Evolutionary conservation across 2,329 filamentous ascomycete species (phyloP), one percentile per base, ranked within the genome.

Genomic region (Aureobasidium sp.): DNA sequence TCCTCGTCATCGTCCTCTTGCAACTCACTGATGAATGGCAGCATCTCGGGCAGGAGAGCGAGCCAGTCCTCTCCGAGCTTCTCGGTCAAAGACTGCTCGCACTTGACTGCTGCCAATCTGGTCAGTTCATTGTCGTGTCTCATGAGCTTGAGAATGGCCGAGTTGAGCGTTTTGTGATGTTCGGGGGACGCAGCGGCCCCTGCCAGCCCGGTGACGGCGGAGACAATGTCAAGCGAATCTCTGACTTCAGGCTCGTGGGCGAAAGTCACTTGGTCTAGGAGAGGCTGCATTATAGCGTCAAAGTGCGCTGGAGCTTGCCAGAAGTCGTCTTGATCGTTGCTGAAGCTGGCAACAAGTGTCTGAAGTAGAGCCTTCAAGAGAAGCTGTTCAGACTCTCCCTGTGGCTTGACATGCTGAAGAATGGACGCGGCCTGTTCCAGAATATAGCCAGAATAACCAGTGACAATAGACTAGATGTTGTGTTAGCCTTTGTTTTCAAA

Each of bases 1-100:
- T 83, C 82, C 77, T 97, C 94, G 71, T 97, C 92, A 68, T 97
- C 94, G 73, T 99, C 94, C 72, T 99, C 94, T 77, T 96, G 88
- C 70, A 96, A 75, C 78, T 99, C 94, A 70, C 90, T 95, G 69
- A 99, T 96, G 66, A 93, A 90, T 22, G 95, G 93, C 73, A 99
- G 77, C 88, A 97, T 97, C 82, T 99, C 94, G 0, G 93, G 91
- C 71, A 97, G 75, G 78, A 95, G 83, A 1, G 87, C 84, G 64
- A 99, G 77, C 94, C 94, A 99, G 72, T 99, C 94, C 73, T 97
- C 92, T 63, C 92, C 92, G 29, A 97, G 77, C 52, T 84, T 67
- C 39, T 66, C 63, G 31, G 64, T 66, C 65, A 97, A 79, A 15
- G 82, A 84, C 71, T 91, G 88, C 77, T 97, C 85, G 67, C 88